These are phyloP conservation scores for Emergomyces africanus DNA, from an alignment of 2,329 filamentous ascomycete species.

Conservation along the genomic window DNA sequence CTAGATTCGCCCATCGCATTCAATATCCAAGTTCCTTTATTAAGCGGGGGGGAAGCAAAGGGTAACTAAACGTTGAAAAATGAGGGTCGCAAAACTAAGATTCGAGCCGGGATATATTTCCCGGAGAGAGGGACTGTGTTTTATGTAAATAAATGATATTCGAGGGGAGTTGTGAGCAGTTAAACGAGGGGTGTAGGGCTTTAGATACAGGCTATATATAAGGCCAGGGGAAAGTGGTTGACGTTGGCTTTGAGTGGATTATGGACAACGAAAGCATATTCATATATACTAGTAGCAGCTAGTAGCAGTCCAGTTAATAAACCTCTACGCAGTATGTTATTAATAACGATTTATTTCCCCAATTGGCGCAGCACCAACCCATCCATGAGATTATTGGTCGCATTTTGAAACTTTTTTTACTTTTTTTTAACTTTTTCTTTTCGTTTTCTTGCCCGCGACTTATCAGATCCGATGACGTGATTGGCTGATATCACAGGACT, in stretches of 20 bases:
- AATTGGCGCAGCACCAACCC: too few relatives aligned
- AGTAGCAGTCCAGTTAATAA: not conserved
- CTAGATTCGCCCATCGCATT: not conserved
- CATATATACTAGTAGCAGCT: too few relatives aligned
- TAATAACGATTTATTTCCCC: not conserved
- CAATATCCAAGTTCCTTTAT: not conserved
- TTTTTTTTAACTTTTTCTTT: too few relatives aligned
- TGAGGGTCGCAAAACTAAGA: not conserved
- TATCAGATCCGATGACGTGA: not conserved
- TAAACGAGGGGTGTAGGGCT: too few relatives aligned
- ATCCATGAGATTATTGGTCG: too few relatives aligned
- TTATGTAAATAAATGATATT: not conserved
- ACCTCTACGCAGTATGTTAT: not conserved
- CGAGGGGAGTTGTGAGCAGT: not conserved
- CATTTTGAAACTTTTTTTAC: too few relatives aligned
- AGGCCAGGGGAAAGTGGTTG: not conserved
- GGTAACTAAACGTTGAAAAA: not conserved
- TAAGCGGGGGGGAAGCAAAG: not conserved
- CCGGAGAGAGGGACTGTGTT: not conserved
- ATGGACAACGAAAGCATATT: not conserved
- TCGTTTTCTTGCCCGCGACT: too few relatives aligned
- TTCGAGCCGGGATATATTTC: not conserved
- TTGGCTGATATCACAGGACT: not conserved
- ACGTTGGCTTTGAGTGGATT: not conserved
- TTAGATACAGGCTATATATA: too few relatives aligned